Evolutionary conservation across 2,329 filamentous ascomycete species (phyloP).

Genomic region (Epicoccum nigrum): DNA sequence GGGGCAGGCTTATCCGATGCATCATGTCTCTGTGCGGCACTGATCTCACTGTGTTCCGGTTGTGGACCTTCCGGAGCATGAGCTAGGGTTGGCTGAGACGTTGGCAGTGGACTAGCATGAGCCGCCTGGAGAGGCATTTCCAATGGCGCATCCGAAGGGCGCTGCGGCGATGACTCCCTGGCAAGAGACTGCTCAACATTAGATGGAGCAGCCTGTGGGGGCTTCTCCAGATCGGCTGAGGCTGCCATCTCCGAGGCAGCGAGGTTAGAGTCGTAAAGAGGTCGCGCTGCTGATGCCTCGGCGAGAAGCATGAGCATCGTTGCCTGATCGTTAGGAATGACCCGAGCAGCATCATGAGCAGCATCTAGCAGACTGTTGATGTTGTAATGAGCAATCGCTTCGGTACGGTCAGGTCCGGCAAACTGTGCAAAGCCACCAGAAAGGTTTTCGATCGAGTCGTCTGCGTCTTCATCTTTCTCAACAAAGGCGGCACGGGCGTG

Average conservation of each 20-base stretch:
- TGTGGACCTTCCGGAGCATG: slow-evolving; percentile 6
- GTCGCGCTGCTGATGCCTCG: slow-evolving; percentile 38
- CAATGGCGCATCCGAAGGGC: slow-evolving; percentile 18
- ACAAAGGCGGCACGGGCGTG: slow-evolving; percentile 33
- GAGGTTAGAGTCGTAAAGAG: not conserved
- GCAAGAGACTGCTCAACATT: slow-evolving; percentile 19
- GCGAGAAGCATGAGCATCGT: slow-evolving; percentile 49
- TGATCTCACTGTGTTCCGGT: slow-evolving; percentile 18
- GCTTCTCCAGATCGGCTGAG: not conserved
- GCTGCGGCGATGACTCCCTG: slow-evolving; percentile 27
- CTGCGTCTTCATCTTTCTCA: slow-evolving; percentile 39
- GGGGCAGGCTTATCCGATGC: slow-evolving; percentile 28
- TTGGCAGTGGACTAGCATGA: slow-evolving; percentile 26
- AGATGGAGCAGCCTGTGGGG: slow-evolving; percentile 18
- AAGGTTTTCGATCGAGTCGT: slow-evolving; percentile 37
- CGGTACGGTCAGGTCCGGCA: slow-evolving; percentile 49
- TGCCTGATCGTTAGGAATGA: slow-evolving; percentile 52
- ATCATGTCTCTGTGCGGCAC: slow-evolving; percentile 15
- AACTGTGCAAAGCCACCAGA: slow-evolving; percentile 50
- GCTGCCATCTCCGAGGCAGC: not conserved
- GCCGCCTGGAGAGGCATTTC: slow-evolving; percentile 26
- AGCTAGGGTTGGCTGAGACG: slow-evolving; percentile 12
- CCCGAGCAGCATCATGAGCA: slow-evolving; percentile 36
- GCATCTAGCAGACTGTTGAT: slow-evolving; percentile 44
- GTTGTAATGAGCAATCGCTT: slow-evolving; percentile 48